phyloP scores from a whole-genome alignment of 1,284 basidiomycete genomes.

The Kwoniella shivajii region DNA sequence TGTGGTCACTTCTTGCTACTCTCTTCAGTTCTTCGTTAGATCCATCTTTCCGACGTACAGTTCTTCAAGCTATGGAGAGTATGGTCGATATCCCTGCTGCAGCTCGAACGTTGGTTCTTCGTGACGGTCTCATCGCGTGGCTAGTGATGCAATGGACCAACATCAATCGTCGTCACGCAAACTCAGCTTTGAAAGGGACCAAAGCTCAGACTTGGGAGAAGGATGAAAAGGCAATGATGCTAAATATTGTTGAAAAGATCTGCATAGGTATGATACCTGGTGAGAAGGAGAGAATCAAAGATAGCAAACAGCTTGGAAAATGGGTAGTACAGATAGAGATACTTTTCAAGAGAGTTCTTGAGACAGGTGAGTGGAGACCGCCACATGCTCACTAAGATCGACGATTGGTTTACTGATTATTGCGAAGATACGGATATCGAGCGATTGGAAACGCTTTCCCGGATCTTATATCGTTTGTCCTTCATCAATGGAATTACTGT shows the following conservation, averaged over 20 bases:
- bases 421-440: slow-evolving; percentile 10
- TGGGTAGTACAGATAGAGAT: slow-evolving; percentile 21
- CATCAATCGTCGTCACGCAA: background rate
- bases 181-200: background rate
- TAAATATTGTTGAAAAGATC: slow-evolving; percentile 10
- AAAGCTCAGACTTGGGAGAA: slow-evolving; percentile 16
- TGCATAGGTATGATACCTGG: slow-evolving; percentile 9
- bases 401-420: background rate
- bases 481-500: slow-evolving; percentile 6
- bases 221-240: slow-evolving; percentile 18
- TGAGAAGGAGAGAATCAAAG: slow-evolving; percentile 10
- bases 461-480: slow-evolving; percentile 15
- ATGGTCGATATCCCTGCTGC: slow-evolving; percentile 69
- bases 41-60: slow-evolving; percentile 59
- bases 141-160: slow-evolving; percentile 68
- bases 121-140: slow-evolving; percentile 73
- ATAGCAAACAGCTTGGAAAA: slow-evolving; percentile 17
- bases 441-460: slow-evolving; percentile 15
- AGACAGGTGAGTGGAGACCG: slow-evolving; percentile 25
- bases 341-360: slow-evolving; percentile 15
- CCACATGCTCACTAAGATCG: background rate
- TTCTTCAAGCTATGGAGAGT: slow-evolving; percentile 74
- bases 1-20: slow-evolving; percentile 82
- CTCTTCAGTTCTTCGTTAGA: slow-evolving; percentile 70
- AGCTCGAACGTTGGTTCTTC: slow-evolving; percentile 67